phyloP scores from a whole-genome alignment of 768 basidiomycete species.

The Amanita rimosa region DNA sequence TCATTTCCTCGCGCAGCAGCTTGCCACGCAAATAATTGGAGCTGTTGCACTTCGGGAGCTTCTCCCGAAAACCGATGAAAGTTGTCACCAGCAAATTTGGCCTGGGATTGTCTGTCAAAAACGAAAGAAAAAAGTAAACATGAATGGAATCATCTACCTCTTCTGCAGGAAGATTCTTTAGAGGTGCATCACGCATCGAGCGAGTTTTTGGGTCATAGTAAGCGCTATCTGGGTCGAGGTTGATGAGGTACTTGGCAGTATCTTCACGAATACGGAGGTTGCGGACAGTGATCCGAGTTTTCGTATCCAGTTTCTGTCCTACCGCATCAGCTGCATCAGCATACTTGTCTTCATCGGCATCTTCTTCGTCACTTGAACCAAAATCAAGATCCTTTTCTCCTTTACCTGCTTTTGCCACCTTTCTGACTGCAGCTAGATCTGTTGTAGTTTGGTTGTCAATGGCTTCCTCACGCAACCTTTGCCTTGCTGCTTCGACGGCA shows the following conservation, averaged over 20 bases:
- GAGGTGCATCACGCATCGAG: slow-evolving; percentile 96
- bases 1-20: slow-evolving; percentile 89
- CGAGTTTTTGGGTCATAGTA: slow-evolving; percentile 99
- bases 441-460: slow-evolving; percentile 97
- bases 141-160: slow-evolving; percentile 47
- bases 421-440: slow-evolving; percentile 81
- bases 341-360: slow-evolving; percentile 95
- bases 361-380: slow-evolving; percentile 93
- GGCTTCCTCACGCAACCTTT: slow-evolving; percentile 90
- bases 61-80: slow-evolving; percentile 89
- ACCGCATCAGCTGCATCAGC: slow-evolving; percentile 97
- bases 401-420: slow-evolving; percentile 88
- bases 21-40: slow-evolving; percentile 98
- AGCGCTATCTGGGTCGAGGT: slow-evolving; percentile 88
- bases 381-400: slow-evolving; percentile 81
- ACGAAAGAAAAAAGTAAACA: background rate
- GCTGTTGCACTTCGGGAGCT: slow-evolving; percentile 80
- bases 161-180: slow-evolving; percentile 66
- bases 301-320: slow-evolving; percentile 95
- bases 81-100: slow-evolving; percentile 93
- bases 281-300: slow-evolving; percentile 95
- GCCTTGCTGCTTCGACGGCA: slow-evolving; percentile 81
- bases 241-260: slow-evolving; percentile 97
- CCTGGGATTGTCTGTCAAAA: slow-evolving; percentile 27
- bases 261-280: slow-evolving; percentile 98